Evolutionary conservation across 1,284 basidiomycete genomes (phyloP), one percentile per base, ranked within the genome.

Genomic region (Pisolithus thermaeus): DNA sequence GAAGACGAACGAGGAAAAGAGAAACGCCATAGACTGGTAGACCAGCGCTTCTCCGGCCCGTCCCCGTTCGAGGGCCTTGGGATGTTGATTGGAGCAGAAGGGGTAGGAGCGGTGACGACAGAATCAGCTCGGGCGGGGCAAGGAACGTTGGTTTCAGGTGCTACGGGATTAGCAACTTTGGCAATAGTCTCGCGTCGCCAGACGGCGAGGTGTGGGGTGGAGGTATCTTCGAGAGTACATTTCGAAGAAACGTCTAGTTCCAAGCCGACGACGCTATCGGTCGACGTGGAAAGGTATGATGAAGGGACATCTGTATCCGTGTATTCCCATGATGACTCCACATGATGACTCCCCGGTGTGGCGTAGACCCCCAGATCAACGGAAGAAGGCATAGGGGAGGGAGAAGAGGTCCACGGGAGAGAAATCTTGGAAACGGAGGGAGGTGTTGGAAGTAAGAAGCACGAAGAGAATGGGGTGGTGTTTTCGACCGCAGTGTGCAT

Each of bases 401-500:
- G 61, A 4, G 65, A 60, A 7, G 59, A 56, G 23, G 66, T 66
- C 68, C 67, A 66, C 23, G 67, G 56, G 11, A 66, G 54, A 20
- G 65, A 66, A 39, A 69, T 46, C 61, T 76, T 75, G 23, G 73
- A 73, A 11, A 71, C 58, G 8, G 75, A 72, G 16, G 69, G 60
- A 5, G 74, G 68, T 25, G 74, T 76, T 47, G 70, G 70, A 47
- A 81, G 66, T 58, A 75, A 79, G 56, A 77, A 81, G 45, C 78
- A 75, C 2, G 80, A 78, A 18, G 76, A 73, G 57, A 77, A 77
- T 9, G 66, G 67, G 11, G 75, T 72, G 51, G 75, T 70, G 50
- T 77, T 77, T 61, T 87, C 84, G 46, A 86, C 78, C 23, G 84
- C 84, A 7, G 84, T 87, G 55, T 83, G 83, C 83, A 87, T 86